Evolutionary conservation across 192 early-diverging fungal genomes (phyloP).

Genomic region (Diversispora epigaea): DNA sequence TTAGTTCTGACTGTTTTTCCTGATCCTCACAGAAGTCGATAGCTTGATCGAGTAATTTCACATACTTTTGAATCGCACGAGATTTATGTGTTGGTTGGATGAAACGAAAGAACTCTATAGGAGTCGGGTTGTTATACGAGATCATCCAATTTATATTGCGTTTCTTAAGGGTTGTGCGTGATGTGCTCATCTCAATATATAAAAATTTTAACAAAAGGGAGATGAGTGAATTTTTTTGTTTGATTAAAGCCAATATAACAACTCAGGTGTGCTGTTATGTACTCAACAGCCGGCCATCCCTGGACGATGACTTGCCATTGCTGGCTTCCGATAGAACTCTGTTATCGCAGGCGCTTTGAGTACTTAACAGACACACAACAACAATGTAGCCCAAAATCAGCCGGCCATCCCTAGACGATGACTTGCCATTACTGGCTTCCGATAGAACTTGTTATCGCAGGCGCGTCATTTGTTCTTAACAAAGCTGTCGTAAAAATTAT

Average conservation of each 20-base stretch:
- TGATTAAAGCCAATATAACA: constrained; percentile 10
- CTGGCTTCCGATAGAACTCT: constrained; percentile 30
- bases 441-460: constrained; percentile 26
- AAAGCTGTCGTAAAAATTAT: not conserved
- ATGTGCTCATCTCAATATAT: not conserved
- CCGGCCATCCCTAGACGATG: constrained; percentile 28
- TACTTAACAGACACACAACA: too few species aligned
- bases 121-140: constrained; percentile 11
- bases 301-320: constrained; percentile 30
- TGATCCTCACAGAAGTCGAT: not conserved
- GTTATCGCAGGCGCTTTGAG: constrained; percentile 25
- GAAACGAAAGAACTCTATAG: constrained; percentile 28
- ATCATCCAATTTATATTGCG: constrained; percentile 20
- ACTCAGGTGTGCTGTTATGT: constrained; percentile 14
- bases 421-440: constrained; percentile 34
- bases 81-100: constrained; percentile 15
- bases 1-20: constrained; percentile 10
- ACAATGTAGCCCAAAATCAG: too few species aligned
- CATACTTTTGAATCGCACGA: constrained; percentile 13
- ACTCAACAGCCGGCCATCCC: constrained; percentile 31
- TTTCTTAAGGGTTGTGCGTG: not conserved
- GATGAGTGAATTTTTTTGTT: constrained; percentile 10
- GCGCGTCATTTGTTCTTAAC: constrained; percentile 20
- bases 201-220: not conserved
- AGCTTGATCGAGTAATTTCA: not conserved